Evolutionary conservation across 129 eudicot species (phyloP).

Genomic region (Centella asiatica): DNA sequence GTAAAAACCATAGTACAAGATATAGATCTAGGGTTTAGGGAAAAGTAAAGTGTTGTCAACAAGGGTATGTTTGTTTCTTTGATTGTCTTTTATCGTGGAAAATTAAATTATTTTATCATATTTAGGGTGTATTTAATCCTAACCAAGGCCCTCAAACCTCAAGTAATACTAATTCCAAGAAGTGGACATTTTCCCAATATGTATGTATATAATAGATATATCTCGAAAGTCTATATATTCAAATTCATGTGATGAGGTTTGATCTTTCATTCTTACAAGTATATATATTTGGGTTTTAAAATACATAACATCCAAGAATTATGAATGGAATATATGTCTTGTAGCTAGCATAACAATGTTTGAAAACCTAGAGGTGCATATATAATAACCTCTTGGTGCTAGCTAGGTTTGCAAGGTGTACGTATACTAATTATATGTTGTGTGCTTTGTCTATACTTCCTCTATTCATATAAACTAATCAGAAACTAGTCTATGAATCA

Average conservation of each 20-base stretch:
- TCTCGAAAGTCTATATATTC: too few species aligned
- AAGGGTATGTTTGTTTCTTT: constrained; percentile 72
- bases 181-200: constrained; percentile 10
- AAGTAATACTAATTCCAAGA: constrained; percentile 16
- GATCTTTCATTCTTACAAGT: too few species aligned
- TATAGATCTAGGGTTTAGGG: constrained; percentile 33
- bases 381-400: too few species aligned
- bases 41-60: constrained; percentile 88
- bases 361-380: background rate
- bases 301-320: constrained; percentile 2
- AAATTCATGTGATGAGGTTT: constrained; percentile 5
- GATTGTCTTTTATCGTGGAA: constrained; percentile 43
- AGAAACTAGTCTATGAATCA: too few species aligned
- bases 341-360: background rate
- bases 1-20: background rate
- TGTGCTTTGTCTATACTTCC: too few species aligned
- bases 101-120: background rate
- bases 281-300: too few species aligned
- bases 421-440: too few species aligned
- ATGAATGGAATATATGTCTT: constrained; percentile 28
- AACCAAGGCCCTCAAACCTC: constrained; percentile 1
- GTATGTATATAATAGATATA: too few species aligned
- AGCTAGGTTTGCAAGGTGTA: too few species aligned
- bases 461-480: too few species aligned
- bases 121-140: constrained; percentile 8